phyloP scores from a whole-genome alignment of 2,329 filamentous ascomycete genomes.

The Curvularia verruculosa region DNA sequence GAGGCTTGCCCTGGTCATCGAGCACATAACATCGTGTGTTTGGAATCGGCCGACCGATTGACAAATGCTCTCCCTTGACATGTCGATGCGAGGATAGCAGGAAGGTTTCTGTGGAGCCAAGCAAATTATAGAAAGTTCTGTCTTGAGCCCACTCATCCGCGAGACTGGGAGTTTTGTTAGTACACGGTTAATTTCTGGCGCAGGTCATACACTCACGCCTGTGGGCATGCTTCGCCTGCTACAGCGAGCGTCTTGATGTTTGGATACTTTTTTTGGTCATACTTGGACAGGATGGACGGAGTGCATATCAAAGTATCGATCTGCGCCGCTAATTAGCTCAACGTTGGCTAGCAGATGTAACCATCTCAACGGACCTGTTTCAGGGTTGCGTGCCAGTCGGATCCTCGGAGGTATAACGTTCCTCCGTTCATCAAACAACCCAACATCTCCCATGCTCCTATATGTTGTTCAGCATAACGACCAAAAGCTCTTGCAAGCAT shows the following conservation, averaged over 20 bases:
- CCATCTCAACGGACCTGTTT: conserved; percentile 47
- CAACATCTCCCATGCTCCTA: conserved; percentile 67
- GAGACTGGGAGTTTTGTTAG: conserved; percentile 43
- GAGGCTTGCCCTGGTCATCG: conserved; percentile 55
- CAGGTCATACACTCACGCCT: conserved; percentile 45
- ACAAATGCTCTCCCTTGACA: conserved; percentile 53
- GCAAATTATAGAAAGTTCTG: conserved; percentile 57
- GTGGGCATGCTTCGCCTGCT: conserved; percentile 61
- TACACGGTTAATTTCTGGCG: background rate
- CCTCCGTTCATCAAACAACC: conserved; percentile 64
- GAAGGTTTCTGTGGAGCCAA: conserved; percentile 65
- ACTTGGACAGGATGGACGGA: conserved; percentile 61
- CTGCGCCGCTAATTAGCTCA: conserved; percentile 35
- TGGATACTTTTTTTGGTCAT: conserved; percentile 55
- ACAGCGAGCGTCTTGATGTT: conserved; percentile 61
- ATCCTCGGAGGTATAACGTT: conserved; percentile 60
- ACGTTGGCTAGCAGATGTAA: background rate
- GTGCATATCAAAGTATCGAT: conserved; percentile 63
- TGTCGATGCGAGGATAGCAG: conserved; percentile 64
- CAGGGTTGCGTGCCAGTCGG: conserved; percentile 57
- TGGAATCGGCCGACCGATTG: conserved; percentile 62
- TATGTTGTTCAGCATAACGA: conserved; percentile 1
- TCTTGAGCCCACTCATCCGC: conserved; percentile 62
- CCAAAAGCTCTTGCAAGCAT: background rate
- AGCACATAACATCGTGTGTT: conserved; percentile 65